Base-by-base conservation (phyloP, 2,329 filamentous ascomycete genomes). In the Teratosphaeria viscida region DNA sequence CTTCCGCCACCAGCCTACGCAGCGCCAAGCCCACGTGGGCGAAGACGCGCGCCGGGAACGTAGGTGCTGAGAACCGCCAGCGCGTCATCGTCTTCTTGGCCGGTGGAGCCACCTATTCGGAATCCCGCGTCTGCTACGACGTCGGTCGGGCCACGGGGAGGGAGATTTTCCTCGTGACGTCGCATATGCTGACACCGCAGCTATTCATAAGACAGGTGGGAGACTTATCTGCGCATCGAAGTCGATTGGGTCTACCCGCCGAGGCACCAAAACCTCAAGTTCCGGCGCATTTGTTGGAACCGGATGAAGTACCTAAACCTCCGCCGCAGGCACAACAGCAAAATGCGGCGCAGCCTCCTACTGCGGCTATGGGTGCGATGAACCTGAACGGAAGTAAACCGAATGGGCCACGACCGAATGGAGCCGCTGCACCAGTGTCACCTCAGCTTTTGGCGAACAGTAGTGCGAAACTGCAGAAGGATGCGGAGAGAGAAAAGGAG, bases 21-120 rank as follows among this genome's bases (percentile, higher is more conserved):
- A 89, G 90, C 10, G 91, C 91, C 16, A 95, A 96, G 69, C 94
- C 92, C 1, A 96, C 92, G 52, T 99, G 94, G 94, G 94, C 94
- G 1, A 89, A 90, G 57, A 87, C 89, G 10, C 86, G 90, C 52
- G 49, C 49, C 23, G 83, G 85, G 32, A 70, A 64, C 29, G 63
- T 64, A 23, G 85, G 78, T 61, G 84, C 80, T 61, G 92, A 97
- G 71, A 95, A 92, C 64, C 85, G 88, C 57, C 94, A 99, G 72
- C 85, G 94, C 57, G 82, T 97, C 58, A 89, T 99, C 61, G 86
- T 97, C 16, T 97, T 96, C 72, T 87, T 97, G 82, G 94, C 92
- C 1, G 94, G 94, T 55, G 94, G 94, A 53, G 94, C 94, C 23
- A 97, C 94, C 0, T 96, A 92, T 72, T 91, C 90, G 5, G 94